Evolutionary conservation across 169 alveolate species (phyloP), one percentile per base, ranked within the genome.

Genomic region (Amoebophrya sp.): DNA sequence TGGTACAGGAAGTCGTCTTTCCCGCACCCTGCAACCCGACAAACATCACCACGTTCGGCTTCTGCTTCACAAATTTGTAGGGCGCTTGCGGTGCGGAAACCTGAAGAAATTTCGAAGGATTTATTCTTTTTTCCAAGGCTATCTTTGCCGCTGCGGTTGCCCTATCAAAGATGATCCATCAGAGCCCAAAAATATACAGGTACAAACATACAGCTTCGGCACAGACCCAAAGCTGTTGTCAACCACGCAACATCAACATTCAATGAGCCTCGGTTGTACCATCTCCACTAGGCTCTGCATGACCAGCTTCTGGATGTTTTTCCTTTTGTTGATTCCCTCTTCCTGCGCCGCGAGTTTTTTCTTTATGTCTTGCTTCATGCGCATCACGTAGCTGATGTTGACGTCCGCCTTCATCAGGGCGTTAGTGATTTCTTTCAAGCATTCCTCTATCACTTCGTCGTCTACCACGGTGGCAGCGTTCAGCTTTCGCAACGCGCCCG

Each of bases 1-100:
- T 99, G 32, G 99, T 98, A 94, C 99, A 98, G 2, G 99, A 98
- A 23, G 99, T 99, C n/a, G 99, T 99, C 93, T 99, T 99, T 89
- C 99, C 99, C 77, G 99, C 96, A 40, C 99, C 99, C 96, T 99
- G 99, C 89, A 99, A 95, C 12, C 99, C 99, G 40, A 99, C 99
- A 93, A 99, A 98, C 99, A 99, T 98, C 54, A 99, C 96, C 38
- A 99, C 98, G 94, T 99, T 98, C 33, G 96, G 90, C 90, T 92
- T 93, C 55, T 99, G 99, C 94, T 97, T 98, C 94, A 95, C 95
- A 89, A 98, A 47, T 18, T 47, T 47, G 7, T 7, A 7, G 29
- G 18, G 18, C 7, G 66, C 29, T 18, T 47, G 66, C 18, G 66
- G 66, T 7, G 66, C 66, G 7, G 66, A 47, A 12, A 47, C 66